A percentile compares a stretch with the other conserved stretches of the same genome.
Evolutionary conservation across 768 basidiomycete species (phyloP).

Genomic region (Pulveroboletus sp.): DNA sequence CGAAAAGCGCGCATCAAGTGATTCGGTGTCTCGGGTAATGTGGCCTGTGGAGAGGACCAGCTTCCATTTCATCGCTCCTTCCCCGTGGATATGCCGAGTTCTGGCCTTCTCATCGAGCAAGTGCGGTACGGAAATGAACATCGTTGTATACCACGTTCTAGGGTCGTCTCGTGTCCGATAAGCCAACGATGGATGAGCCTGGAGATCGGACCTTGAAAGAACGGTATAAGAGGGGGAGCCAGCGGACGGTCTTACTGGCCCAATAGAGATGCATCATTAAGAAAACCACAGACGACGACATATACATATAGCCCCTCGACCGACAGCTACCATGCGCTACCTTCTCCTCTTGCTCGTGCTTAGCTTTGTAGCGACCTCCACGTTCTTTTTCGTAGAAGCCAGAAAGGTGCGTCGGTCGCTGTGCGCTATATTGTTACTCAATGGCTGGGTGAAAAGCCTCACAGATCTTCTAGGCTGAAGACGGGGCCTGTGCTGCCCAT

Average conservation of each 20-base stretch:
- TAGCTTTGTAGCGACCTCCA: constrained; percentile 26
- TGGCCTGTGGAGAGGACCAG: not conserved
- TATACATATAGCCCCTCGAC: not conserved
- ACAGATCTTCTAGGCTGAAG: constrained; percentile 13
- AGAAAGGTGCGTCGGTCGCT: constrained; percentile 19
- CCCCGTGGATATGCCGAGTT: constrained; percentile 1
- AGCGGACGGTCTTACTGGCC: constrained; percentile 13
- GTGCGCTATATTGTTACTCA: constrained; percentile 4
- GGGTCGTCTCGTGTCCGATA: constrained; percentile 21
- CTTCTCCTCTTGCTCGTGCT: constrained; percentile 27
- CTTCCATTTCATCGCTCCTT: constrained; percentile 17
- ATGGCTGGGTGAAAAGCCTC: constrained; percentile 12
- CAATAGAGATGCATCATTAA: constrained; percentile 28
- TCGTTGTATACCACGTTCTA: constrained; percentile 16
- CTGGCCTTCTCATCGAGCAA: constrained; percentile 2
- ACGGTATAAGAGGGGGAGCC: constrained; percentile 20
- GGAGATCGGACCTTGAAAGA: constrained; percentile 22
- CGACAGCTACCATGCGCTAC: constrained; percentile 19
- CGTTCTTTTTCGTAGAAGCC: constrained; percentile 29
- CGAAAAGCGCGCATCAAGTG: not conserved
- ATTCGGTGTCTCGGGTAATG: not conserved
- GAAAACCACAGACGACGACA: constrained; percentile 6
- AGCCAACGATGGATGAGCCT: not conserved
- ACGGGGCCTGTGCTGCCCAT: not conserved
- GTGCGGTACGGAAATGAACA: constrained; percentile 22